Conservation (phyloP, 2,329 filamentous ascomycete species). For the Rutstroemia sp. region DNA sequence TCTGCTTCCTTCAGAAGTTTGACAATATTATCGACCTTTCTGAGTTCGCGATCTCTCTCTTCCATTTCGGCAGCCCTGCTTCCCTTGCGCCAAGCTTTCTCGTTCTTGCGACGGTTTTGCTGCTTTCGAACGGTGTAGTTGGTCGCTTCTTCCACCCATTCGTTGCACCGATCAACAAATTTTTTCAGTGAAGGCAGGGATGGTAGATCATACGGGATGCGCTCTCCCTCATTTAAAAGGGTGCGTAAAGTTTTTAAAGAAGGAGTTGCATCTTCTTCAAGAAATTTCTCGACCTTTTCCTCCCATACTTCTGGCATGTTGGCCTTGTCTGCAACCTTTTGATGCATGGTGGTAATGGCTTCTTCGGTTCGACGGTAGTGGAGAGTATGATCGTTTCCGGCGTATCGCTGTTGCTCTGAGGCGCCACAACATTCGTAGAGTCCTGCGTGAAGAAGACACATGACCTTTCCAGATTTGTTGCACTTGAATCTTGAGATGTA, state of each 20-base stretch:
- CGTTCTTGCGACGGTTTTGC: slow-evolving; percentile 92
- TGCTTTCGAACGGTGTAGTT: slow-evolving; percentile 96
- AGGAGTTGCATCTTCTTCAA: slow-evolving; percentile 78
- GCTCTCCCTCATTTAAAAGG: slow-evolving; percentile 87
- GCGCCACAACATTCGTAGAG: slow-evolving; percentile 72
- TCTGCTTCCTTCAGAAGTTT: slow-evolving; percentile 78
- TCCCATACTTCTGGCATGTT: slow-evolving; percentile 82
- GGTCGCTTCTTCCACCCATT: slow-evolving; percentile 95
- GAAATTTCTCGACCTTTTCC: slow-evolving; percentile 76
- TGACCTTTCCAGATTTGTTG: slow-evolving; percentile 67
- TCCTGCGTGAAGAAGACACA: slow-evolving; percentile 80
- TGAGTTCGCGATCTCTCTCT: slow-evolving; percentile 74
- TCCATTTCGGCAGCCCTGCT: slow-evolving; percentile 75
- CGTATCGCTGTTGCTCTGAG: slow-evolving; percentile 57
- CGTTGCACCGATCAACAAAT: slow-evolving; percentile 94
- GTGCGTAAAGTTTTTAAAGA: slow-evolving; percentile 79
- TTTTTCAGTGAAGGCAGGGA: slow-evolving; percentile 74
- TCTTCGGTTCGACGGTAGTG: slow-evolving; percentile 72
- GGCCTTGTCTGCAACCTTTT: slow-evolving; percentile 80
- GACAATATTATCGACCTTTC: slow-evolving; percentile 82
- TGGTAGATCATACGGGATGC: slow-evolving; percentile 83
- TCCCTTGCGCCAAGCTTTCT: slow-evolving; percentile 74
- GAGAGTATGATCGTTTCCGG: slow-evolving; percentile 64
- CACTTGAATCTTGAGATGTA: slow-evolving; percentile 90
- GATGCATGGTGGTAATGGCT: slow-evolving; percentile 55